These are phyloP conservation scores for Saxophila tyrrhenica DNA, from an alignment of 495 filamentous ascomycete genomes.

Conservation along the genomic window DNA sequence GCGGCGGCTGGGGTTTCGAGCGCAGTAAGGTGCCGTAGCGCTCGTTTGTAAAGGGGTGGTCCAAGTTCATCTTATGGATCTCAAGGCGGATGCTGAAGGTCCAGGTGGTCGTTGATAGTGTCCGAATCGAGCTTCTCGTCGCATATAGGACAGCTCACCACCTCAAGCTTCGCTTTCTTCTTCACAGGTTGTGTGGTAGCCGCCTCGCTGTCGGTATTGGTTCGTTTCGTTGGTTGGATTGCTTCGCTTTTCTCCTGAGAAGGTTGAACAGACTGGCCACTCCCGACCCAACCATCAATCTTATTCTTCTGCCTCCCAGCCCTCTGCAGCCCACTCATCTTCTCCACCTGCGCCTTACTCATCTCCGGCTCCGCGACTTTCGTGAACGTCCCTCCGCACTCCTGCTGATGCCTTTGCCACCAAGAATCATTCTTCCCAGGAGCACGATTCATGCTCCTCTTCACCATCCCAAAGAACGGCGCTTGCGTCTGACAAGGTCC, in stretches of 20 bases:
- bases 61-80: no score
- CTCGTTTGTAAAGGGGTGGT: no score
- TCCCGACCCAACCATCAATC: conserved; percentile 25
- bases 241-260: neutral
- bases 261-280: neutral
- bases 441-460: conserved; percentile 28
- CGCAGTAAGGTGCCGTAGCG: no score
- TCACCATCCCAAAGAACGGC: conserved; percentile 30
- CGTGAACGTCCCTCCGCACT: conserved; percentile 27
- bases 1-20: no score
- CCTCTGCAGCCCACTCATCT: conserved; percentile 23
- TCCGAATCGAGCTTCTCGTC: conserved; percentile 10
- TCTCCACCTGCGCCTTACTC: conserved; percentile 24
- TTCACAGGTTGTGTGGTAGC: neutral
- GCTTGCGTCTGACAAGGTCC: conserved; percentile 22
- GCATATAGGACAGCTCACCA: conserved; percentile 13
- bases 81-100: conserved; percentile 21
- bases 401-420: conserved; percentile 25
- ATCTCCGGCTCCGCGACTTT: conserved; percentile 27
- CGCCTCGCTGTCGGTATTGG: neutral
- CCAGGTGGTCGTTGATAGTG: conserved; percentile 26
- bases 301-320: conserved; percentile 31
- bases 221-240: neutral
- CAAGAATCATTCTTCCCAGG: conserved; percentile 27
- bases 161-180: neutral